phyloP scores from a whole-genome alignment of 1,139 yeast species.

The Candida pseudoviswanathii region DNA sequence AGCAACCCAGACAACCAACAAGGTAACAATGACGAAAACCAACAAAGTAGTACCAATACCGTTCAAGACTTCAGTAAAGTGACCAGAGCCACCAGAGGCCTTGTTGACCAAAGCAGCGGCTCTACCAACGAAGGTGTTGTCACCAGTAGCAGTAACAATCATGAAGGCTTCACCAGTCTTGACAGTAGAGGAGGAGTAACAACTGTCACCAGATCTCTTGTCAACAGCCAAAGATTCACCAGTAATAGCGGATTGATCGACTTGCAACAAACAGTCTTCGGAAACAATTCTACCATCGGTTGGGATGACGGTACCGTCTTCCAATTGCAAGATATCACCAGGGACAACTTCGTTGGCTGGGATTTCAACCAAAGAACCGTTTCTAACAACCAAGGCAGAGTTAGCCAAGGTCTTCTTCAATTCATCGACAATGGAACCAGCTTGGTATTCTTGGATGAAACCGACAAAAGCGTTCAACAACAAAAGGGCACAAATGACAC shows the following conservation, averaged over 20 bases:
- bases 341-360: slow-evolving; percentile 86
- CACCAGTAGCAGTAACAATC: slow-evolving; percentile 97
- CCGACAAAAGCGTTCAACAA: slow-evolving; percentile 92
- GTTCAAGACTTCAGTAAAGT: slow-evolving; percentile 96
- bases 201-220: slow-evolving; percentile 84
- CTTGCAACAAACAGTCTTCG: slow-evolving; percentile 86
- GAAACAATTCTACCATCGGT: slow-evolving; percentile 94
- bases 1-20: slow-evolving; percentile 90
- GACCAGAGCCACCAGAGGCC: slow-evolving; percentile 94
- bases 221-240: slow-evolving; percentile 98
- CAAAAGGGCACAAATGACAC: slow-evolving; percentile 91
- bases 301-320: slow-evolving; percentile 93
- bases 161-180: slow-evolving; percentile 97
- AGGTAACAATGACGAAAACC: slow-evolving; percentile 85
- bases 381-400: slow-evolving; percentile 84
- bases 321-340: slow-evolving; percentile 89
- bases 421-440: slow-evolving; percentile 94
- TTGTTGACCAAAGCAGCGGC: slow-evolving; percentile 97
- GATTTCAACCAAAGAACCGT: slow-evolving; percentile 74
- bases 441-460: slow-evolving; percentile 96
- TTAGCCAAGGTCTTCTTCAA: slow-evolving; percentile 91
- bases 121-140: slow-evolving; percentile 88
- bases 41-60: slow-evolving; percentile 94
- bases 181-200: slow-evolving; percentile 93
- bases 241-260: slow-evolving; percentile 97